Conservation (phyloP, 768 basidiomycete genomes). For the Leccinum longicurvipes region DNA sequence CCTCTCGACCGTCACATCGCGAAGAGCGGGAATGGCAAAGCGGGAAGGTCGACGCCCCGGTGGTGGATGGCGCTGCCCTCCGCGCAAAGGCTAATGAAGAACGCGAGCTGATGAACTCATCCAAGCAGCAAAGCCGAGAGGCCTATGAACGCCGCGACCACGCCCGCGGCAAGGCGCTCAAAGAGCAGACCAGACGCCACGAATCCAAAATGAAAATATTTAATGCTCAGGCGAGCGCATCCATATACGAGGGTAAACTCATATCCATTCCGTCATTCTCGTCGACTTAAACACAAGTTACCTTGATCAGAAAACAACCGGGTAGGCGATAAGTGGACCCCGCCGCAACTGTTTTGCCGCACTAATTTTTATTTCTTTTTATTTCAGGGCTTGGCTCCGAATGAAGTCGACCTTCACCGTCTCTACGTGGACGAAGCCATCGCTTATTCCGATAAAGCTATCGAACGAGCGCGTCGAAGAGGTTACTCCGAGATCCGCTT, state of each 20-base stretch:
- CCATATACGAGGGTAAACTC: conserved; percentile 66
- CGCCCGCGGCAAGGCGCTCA: conserved; percentile 75
- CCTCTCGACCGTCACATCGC: neutral
- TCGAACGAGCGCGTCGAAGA: conserved; percentile 57
- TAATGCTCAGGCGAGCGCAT: conserved; percentile 76
- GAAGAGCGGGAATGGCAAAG: too few species aligned
- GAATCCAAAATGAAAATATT: conserved; percentile 69
- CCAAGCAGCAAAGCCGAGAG: conserved; percentile 63
- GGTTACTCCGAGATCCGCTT: conserved; percentile 66
- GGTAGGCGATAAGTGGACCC: conserved; percentile 30
- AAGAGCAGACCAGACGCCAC: conserved; percentile 75
- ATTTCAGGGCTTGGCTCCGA: conserved; percentile 53
- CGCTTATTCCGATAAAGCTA: conserved; percentile 62
- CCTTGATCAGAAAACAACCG: conserved; percentile 65
- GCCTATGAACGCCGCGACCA: conserved; percentile 74
- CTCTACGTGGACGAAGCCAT: conserved; percentile 93
- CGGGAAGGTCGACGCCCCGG: neutral
- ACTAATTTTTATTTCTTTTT: neutral
- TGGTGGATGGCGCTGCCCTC: conserved; percentile 49
- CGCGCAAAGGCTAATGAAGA: conserved; percentile 73
- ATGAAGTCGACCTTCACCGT: conserved; percentile 87
- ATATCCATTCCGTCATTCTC: conserved; percentile 9
- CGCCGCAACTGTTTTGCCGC: neutral
- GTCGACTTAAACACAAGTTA: neutral
- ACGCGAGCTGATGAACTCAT: conserved; percentile 69